A percentile compares a stretch with the other conserved stretches of the same genome.
Evolutionary conservation across 768 basidiomycete genomes (phyloP).

Genomic region (Butyriboletus loyo): DNA sequence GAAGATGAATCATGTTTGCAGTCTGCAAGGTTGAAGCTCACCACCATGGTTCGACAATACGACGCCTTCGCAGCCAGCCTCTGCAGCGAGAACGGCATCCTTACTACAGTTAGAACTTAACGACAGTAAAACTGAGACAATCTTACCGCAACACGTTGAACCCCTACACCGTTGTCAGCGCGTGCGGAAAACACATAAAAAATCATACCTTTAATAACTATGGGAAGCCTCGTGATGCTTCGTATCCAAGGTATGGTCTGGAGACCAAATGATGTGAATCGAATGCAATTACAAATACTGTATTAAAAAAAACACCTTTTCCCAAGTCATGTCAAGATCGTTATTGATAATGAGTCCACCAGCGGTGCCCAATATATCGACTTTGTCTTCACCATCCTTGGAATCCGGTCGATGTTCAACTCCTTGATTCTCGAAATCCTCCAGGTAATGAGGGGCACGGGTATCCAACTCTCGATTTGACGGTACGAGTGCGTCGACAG

Average conservation of each 20-base stretch:
- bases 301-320: slow-evolving; percentile 42
- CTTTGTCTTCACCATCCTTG: slow-evolving; percentile 33
- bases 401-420: slow-evolving; percentile 19
- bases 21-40: slow-evolving; percentile 19
- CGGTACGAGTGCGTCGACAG: slow-evolving; percentile 83
- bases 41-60: slow-evolving; percentile 92
- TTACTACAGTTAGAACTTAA: slow-evolving; percentile 31
- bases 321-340: slow-evolving; percentile 77
- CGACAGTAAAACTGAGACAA: not conserved
- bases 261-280: not conserved
- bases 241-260: slow-evolving; percentile 79
- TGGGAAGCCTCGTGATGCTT: slow-evolving; percentile 63
- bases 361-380: slow-evolving; percentile 57
- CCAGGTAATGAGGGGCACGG: slow-evolving; percentile 53
- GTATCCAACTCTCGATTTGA: slow-evolving; percentile 80
- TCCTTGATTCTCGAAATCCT: slow-evolving; percentile 50
- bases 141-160: slow-evolving; percentile 67
- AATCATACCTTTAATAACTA: slow-evolving; percentile 65
- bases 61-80: slow-evolving; percentile 85
- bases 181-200: not conserved
- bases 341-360: slow-evolving; percentile 64
- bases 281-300: not conserved
- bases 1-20: not conserved
- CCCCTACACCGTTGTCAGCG: slow-evolving; percentile 39
- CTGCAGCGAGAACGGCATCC: slow-evolving; percentile 83